A percentile compares a stretch with the other conserved stretches of the same genome.
These are phyloP conservation scores for Pyricularia sp. DNA, from an alignment of 2,329 filamentous ascomycete species.

Conservation along the genomic window DNA sequence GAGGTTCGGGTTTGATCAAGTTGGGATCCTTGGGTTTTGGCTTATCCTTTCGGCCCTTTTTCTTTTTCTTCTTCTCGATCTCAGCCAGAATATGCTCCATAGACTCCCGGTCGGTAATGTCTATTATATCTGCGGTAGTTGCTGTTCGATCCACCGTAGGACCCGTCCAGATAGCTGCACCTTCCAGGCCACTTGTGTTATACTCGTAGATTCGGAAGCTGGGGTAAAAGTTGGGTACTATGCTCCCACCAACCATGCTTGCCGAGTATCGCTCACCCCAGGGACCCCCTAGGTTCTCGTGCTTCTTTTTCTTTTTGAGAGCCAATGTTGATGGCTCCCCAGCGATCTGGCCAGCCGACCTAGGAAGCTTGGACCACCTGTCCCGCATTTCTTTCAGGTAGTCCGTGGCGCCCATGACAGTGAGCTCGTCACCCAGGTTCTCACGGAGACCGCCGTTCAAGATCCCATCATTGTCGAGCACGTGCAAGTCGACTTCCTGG, in stretches of 20 bases:
- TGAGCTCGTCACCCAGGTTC: slow-evolving; percentile 42
- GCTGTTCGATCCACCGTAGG: not conserved
- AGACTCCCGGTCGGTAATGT: slow-evolving; percentile 12
- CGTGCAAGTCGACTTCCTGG: slow-evolving; percentile 51
- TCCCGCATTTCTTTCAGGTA: slow-evolving; percentile 73
- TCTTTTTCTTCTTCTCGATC: slow-evolving; percentile 28
- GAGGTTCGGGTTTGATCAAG: slow-evolving; percentile 59
- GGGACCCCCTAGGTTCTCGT: slow-evolving; percentile 24
- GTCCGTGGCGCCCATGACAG: slow-evolving; percentile 57
- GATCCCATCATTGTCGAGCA: slow-evolving; percentile 15
- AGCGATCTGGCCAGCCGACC: slow-evolving; percentile 22
- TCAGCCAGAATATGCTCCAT: slow-evolving; percentile 11
- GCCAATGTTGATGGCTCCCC: not conserved
- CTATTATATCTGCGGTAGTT: slow-evolving; percentile 15
- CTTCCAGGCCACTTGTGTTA: slow-evolving; percentile 72
- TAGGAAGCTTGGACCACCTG: slow-evolving; percentile 69
- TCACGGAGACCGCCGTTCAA: slow-evolving; percentile 12
- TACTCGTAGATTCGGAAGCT: slow-evolving; percentile 88
- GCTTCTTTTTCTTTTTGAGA: slow-evolving; percentile 10
- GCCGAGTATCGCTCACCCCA: slow-evolving; percentile 81
- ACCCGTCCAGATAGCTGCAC: slow-evolving; percentile 35
- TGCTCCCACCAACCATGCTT: slow-evolving; percentile 71
- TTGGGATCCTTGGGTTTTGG: slow-evolving; percentile 49
- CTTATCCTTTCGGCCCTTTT: slow-evolving; percentile 30
- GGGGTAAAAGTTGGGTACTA: slow-evolving; percentile 90